A percentile compares a stretch with the other conserved stretches of the same genome.
phyloP scores from a whole-genome alignment of 106 monocot genomes.

The Apostasia ramifera region DNA sequence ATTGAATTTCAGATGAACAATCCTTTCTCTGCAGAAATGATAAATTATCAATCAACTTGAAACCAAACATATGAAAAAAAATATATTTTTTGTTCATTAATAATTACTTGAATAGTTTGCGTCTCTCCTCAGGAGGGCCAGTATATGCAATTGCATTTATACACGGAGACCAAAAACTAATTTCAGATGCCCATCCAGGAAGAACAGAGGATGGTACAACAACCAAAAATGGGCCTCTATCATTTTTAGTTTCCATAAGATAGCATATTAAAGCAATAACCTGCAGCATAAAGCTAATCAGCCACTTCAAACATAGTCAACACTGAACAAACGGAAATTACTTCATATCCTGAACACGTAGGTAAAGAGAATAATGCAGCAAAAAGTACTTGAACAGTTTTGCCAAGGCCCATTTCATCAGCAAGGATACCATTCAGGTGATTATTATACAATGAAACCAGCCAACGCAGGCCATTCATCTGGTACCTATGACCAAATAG shows the following conservation, averaged over 20 bases:
- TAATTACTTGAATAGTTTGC: conserved; percentile 77
- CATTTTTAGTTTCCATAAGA: conserved; percentile 94
- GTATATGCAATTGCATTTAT: conserved; percentile 85
- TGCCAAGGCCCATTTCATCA: conserved; percentile 99
- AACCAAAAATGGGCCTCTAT: conserved; percentile 93
- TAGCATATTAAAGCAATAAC: conserved; percentile 96
- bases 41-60: conserved; percentile 9
- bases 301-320: background rate
- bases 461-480: conserved; percentile 95
- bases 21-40: conserved; percentile 70
- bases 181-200: conserved; percentile 92
- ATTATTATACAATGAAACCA: conserved; percentile 97
- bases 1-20: conserved; percentile 87
- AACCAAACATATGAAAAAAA: background rate
- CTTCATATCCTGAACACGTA: conserved; percentile 1
- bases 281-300: conserved; percentile 30
- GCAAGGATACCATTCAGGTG: conserved; percentile 98
- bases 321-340: background rate
- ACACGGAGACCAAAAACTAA: conserved; percentile 86
- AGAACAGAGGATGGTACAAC: conserved; percentile 97
- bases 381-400: conserved; percentile 87
- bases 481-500: conserved; percentile 59
- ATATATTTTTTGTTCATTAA: background rate
- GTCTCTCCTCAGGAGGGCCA: conserved; percentile 95
- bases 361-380: background rate